These are phyloP conservation scores for Scheffersomyces stipitis DNA, from an alignment of 805 yeast genomes.

Conservation along the genomic window DNA sequence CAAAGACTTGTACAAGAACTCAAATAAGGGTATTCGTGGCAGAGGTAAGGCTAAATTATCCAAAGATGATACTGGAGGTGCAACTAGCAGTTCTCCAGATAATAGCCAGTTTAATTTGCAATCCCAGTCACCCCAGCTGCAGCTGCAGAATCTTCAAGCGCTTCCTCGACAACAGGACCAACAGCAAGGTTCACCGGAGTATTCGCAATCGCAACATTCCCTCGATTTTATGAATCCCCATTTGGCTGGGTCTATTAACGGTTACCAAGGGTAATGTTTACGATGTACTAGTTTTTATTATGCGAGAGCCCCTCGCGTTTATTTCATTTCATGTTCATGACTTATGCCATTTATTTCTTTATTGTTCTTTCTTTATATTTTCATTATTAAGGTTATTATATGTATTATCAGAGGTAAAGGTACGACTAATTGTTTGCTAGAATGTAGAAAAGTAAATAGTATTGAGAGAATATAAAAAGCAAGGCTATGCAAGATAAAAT, in stretches of 20 bases:
- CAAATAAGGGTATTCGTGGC: slow-evolving; percentile 89
- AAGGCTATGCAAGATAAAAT: too few species aligned
- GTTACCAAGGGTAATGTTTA: neutral
- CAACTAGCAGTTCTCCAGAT: slow-evolving; percentile 4
- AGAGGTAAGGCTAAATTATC: slow-evolving; percentile 61
- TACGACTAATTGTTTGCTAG: too few species aligned
- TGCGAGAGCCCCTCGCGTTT: too few species aligned
- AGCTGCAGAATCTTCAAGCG: slow-evolving; percentile 6
- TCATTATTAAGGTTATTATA: too few species aligned
- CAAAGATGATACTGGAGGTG: slow-evolving; percentile 4
- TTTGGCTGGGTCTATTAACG: slow-evolving; percentile 1
- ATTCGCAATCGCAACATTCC: slow-evolving; percentile 5
- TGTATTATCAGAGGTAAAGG: too few species aligned
- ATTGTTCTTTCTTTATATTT: too few species aligned
- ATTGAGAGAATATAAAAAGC: too few species aligned
- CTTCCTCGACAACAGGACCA: slow-evolving; percentile 1
- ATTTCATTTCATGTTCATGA: too few species aligned
- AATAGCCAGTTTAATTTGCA: slow-evolving; percentile 35
- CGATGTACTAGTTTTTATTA: too few species aligned
- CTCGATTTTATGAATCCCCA: slow-evolving; percentile 9
- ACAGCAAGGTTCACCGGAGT: slow-evolving; percentile 7
- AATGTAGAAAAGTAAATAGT: too few species aligned
- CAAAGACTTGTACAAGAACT: slow-evolving; percentile 78
- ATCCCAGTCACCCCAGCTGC: slow-evolving; percentile 29
- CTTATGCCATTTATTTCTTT: too few species aligned